These are phyloP conservation scores for Cercospora sesami DNA, from an alignment of 2,329 filamentous ascomycete genomes.

Conservation along the genomic window DNA sequence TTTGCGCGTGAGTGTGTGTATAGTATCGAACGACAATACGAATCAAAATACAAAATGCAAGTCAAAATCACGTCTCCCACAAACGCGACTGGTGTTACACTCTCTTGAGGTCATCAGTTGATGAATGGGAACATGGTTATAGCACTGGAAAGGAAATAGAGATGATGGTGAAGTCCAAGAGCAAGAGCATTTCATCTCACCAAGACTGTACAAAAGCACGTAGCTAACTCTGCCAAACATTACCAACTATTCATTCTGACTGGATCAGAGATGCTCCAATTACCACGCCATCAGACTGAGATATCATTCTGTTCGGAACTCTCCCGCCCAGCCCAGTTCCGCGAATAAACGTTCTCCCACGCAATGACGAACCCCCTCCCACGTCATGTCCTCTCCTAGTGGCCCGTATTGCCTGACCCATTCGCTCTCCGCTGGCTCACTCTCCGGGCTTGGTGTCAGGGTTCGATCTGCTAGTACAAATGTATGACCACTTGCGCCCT, in stretches of 20 bases:
- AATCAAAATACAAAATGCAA: not conserved
- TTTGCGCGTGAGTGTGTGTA: not conserved
- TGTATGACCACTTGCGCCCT: not conserved
- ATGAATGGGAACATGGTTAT: too few relatives aligned
- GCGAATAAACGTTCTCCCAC: not conserved
- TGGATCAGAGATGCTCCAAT: not conserved
- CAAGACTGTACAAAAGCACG: not conserved
- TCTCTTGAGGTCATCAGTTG: too few relatives aligned
- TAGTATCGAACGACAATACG: constrained; percentile 1
- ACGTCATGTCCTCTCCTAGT: not conserved
- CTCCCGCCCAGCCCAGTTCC: not conserved
- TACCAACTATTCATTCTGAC: not conserved
- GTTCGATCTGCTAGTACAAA: not conserved
- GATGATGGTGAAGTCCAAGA: not conserved
- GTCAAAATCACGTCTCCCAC: not conserved
- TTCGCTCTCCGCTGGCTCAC: not conserved
- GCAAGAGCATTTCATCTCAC: not conserved
- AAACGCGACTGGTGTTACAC: not conserved
- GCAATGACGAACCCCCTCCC: not conserved
- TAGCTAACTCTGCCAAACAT: not conserved
- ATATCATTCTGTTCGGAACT: not conserved
- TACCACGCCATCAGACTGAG: not conserved
- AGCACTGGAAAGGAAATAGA: not conserved
- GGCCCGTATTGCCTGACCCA: not conserved
- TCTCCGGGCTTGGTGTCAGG: not conserved